Conservation (phyloP, 768 basidiomycete species). For the Tulasnella sp. region DNA sequence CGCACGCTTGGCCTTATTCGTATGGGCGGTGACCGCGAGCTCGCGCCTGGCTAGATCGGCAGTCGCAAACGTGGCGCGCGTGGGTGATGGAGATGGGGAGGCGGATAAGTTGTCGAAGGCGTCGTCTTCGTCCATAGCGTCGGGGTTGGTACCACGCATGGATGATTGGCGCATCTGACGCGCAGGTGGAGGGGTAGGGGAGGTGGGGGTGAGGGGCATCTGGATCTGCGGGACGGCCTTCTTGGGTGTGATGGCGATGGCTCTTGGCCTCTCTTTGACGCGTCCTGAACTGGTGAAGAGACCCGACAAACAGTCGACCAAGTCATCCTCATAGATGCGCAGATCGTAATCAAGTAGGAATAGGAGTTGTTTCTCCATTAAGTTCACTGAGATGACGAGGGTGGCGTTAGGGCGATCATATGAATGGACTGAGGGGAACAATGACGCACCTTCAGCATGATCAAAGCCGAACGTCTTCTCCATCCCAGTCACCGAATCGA, state of each 20-base stretch:
- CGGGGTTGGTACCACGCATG: not conserved
- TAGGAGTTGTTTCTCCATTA: conserved; percentile 96
- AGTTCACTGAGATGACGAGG: conserved; percentile 46
- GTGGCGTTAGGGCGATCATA: not conserved
- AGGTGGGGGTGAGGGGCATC: conserved; percentile 17
- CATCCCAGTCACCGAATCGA: conserved; percentile 33
- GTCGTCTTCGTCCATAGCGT: conserved; percentile 5
- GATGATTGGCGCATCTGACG: not conserved
- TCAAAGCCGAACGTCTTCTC: conserved; percentile 7
- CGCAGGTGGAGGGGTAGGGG: conserved; percentile 12
- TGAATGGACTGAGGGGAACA: not conserved
- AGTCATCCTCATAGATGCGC: conserved; percentile 76
- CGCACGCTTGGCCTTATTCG: not conserved
- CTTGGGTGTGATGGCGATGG: conserved; percentile 5
- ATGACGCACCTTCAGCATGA: conserved; percentile 2
- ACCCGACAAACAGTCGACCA: conserved; percentile 38
- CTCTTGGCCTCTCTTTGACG: conserved; percentile 3
- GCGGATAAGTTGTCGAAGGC: not conserved
- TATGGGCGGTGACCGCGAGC: not conserved
- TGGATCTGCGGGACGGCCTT: not conserved
- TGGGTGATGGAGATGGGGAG: conserved; percentile 12
- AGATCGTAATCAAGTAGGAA: conserved; percentile 88
- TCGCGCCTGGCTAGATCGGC: not conserved
- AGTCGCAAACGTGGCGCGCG: conserved; percentile 9
- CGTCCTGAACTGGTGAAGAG: conserved; percentile 33